Evolutionary conservation across 768 basidiomycete species (phyloP).

Genomic region (Glaciozyma antarctica): DNA sequence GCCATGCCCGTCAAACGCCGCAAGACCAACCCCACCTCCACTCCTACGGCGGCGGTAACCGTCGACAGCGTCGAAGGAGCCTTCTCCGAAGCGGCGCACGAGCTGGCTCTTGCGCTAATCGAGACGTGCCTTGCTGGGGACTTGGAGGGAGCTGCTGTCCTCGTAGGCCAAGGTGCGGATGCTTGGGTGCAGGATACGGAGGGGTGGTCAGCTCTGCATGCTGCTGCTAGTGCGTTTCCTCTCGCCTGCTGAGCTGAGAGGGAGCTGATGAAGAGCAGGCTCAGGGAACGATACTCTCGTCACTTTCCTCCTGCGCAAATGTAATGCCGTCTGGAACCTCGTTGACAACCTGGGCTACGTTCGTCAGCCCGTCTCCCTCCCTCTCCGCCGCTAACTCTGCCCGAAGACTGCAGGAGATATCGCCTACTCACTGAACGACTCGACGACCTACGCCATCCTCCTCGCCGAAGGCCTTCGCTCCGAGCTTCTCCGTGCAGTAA

Average conservation of each 20-base stretch:
- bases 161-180: constrained; percentile 47
- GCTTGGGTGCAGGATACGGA: constrained; percentile 82
- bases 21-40: no score
- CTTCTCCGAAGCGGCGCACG: not conserved
- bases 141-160: constrained; percentile 1
- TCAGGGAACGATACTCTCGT: constrained; percentile 57
- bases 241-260: not conserved
- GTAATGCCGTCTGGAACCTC: constrained; percentile 78
- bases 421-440: constrained; percentile 73
- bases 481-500: constrained; percentile 48
- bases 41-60: no score
- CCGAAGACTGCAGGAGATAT: constrained; percentile 77
- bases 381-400: constrained; percentile 3
- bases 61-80: no score
- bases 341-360: constrained; percentile 28
- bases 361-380: constrained; percentile 1
- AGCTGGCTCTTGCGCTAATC: not conserved
- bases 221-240: constrained; percentile 50
- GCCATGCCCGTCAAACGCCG: no score
- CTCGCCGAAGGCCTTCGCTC: constrained; percentile 87
- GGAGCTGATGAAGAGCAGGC: constrained; percentile 40
- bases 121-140: not conserved
- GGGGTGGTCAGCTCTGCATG: constrained; percentile 76
- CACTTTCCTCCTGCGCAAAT: constrained; percentile 59
- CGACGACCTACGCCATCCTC: constrained; percentile 61